Conservation (phyloP, 768 basidiomycete genomes). For the Scleroderma bovista region DNA sequence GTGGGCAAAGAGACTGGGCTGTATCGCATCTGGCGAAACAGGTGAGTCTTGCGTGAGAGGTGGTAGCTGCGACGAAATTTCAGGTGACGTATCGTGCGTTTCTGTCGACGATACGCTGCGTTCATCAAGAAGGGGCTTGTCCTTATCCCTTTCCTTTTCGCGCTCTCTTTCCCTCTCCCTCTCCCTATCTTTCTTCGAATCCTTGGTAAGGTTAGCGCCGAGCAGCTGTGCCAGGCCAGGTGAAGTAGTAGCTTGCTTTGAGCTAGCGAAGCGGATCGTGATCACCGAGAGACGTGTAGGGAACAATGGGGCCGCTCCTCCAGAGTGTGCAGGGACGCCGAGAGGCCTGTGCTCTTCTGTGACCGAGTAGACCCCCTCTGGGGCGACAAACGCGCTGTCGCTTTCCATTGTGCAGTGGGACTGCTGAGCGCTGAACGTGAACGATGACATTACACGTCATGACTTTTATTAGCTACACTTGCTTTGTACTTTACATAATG, state of each 20-base stretch:
- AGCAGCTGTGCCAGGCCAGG: conserved; percentile 68
- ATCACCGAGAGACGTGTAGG: conserved; percentile 62
- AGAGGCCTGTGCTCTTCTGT: conserved; percentile 80
- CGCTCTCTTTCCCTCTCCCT: conserved; percentile 49
- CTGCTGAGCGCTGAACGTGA: too few species aligned
- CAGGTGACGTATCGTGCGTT: conserved; percentile 51
- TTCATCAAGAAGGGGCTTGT: conserved; percentile 43
- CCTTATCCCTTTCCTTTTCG: conserved; percentile 37
- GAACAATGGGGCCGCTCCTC: conserved; percentile 31
- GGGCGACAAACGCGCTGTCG: conserved; percentile 81
- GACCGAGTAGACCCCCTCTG: conserved; percentile 85
- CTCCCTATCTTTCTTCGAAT: conserved; percentile 53
- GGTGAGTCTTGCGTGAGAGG: conserved; percentile 32
- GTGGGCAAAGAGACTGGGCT: conserved; percentile 56
- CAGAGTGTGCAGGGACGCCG: conserved; percentile 35
- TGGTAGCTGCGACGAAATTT: conserved; percentile 29
- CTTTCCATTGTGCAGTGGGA: conserved; percentile 56
- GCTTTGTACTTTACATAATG: too few species aligned
- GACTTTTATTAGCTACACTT: too few species aligned
- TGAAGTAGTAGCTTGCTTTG: conserved; percentile 45
- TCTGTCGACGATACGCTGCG: conserved; percentile 80
- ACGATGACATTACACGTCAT: too few species aligned
- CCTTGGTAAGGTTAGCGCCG: conserved; percentile 52
- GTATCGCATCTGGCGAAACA: conserved; percentile 30
- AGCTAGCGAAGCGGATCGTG: conserved; percentile 54